These are phyloP conservation scores for Mortierella polycephala DNA, from an alignment of 371 early-diverging fungal species.

Conservation along the genomic window DNA sequence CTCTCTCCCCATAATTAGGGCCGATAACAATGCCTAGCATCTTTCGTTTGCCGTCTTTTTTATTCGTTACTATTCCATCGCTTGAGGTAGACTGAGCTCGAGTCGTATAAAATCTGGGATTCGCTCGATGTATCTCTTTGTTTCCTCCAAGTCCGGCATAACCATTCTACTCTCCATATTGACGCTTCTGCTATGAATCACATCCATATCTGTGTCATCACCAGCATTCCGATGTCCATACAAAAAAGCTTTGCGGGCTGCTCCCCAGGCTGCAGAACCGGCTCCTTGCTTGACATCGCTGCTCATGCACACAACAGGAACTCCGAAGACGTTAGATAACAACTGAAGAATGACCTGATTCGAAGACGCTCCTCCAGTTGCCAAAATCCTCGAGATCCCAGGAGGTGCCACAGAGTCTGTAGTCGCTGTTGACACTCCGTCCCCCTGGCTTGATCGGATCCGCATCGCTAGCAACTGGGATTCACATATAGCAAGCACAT, in stretches of 20 bases:
- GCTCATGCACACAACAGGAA: constrained; percentile 64
- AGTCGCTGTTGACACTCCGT: not conserved
- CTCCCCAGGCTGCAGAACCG: constrained; percentile 56
- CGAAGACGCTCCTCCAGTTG: constrained; percentile 82
- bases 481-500: constrained; percentile 78
- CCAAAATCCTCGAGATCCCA: constrained; percentile 60
- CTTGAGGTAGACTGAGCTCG: not conserved
- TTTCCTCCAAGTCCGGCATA: constrained; percentile 23
- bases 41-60: not conserved
- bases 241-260: constrained; percentile 49
- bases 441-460: constrained; percentile 21
- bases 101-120: constrained; percentile 32
- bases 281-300: constrained; percentile 17
- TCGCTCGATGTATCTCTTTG: constrained; percentile 19
- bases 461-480: constrained; percentile 82
- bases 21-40: not conserved
- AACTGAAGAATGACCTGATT: constrained; percentile 69
- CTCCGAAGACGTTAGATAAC: constrained; percentile 77
- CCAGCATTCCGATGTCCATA: not conserved
- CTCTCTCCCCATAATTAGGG: not conserved
- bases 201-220: not conserved
- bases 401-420: constrained; percentile 11
- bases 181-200: constrained; percentile 18
- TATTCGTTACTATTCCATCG: not conserved
- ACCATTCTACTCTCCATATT: not conserved